Conservation (phyloP, 2,329 filamentous ascomycete genomes). For the Paramyrothecium roridum region DNA sequence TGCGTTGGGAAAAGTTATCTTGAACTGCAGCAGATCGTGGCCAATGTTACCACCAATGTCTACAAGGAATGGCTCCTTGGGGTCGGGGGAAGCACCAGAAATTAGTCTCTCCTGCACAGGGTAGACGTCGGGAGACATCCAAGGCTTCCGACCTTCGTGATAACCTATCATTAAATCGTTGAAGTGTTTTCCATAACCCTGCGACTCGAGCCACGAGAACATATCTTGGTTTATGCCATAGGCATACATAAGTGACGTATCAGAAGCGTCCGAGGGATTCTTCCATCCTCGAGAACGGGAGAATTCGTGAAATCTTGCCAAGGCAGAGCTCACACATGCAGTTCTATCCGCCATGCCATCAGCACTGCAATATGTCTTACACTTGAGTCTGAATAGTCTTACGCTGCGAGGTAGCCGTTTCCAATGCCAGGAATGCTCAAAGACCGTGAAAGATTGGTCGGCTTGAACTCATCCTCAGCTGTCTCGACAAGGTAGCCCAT, state of each 20-base stretch:
- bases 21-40: constrained; percentile 29
- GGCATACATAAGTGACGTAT: constrained; percentile 26
- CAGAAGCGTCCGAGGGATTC: constrained; percentile 21
- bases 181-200: constrained; percentile 27
- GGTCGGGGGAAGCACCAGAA: constrained; percentile 17
- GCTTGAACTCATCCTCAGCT: constrained; percentile 28
- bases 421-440: constrained; percentile 29
- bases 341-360: constrained; percentile 2
- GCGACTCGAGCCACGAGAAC: constrained; percentile 27
- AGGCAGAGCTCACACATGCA: constrained; percentile 10
- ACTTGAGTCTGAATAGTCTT: background rate
- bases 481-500: constrained; percentile 36
- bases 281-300: constrained; percentile 21
- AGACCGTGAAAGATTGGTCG: constrained; percentile 33
- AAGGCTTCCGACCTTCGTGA: constrained; percentile 25
- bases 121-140: constrained; percentile 33
- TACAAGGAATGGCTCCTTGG: constrained; percentile 24
- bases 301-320: constrained; percentile 26
- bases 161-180: constrained; percentile 35
- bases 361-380: background rate
- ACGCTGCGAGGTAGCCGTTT: constrained; percentile 29
- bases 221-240: constrained; percentile 29
- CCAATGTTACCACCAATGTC: constrained; percentile 32
- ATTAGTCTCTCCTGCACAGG: constrained; percentile 27
- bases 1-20: constrained; percentile 26